Percentiles rank a stretch among this genome's conserved stretches.
Evolutionary conservation across 192 early-diverging fungal species (phyloP).

Genomic region (Entrophospora sp.): DNA sequence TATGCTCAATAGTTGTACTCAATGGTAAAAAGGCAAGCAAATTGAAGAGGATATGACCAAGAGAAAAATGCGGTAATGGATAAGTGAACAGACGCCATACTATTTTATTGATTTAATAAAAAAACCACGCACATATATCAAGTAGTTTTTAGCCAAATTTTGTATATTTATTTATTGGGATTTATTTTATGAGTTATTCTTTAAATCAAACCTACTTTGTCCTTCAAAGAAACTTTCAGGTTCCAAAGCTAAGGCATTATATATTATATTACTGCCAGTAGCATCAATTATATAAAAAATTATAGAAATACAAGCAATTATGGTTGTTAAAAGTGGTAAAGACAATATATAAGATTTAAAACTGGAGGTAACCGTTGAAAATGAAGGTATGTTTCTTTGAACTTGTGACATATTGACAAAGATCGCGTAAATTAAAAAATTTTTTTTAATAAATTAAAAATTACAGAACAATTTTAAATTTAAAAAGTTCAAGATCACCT

Average conservation of each 20-base stretch:
- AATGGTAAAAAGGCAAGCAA: constrained; percentile 8
- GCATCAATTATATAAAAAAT: neutral
- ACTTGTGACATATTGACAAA: no score
- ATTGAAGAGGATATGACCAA: constrained; percentile 10
- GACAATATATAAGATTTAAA: constrained; percentile 2
- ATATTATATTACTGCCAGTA: neutral
- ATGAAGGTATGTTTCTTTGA: neutral
- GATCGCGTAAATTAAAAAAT: no score
- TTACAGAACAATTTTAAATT: no score
- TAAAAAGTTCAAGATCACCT: no score
- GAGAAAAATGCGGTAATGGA: constrained; percentile 10
- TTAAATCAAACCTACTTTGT: neutral
- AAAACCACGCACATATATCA: no score
- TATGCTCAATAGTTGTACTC: constrained; percentile 8
- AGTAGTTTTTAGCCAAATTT: no score
- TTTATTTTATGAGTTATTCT: no score
- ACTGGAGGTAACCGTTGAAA: constrained; percentile 1
- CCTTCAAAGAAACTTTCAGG: neutral
- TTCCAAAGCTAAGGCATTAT: neutral
- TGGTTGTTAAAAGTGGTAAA: neutral
- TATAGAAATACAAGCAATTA: neutral
- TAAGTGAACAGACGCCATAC: constrained; percentile 12
- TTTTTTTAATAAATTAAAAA: no score
- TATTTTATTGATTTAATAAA: neutral
- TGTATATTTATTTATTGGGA: no score